Evolutionary conservation across 2,329 filamentous ascomycete genomes (phyloP).

Genomic region (Alternaria panax): DNA sequence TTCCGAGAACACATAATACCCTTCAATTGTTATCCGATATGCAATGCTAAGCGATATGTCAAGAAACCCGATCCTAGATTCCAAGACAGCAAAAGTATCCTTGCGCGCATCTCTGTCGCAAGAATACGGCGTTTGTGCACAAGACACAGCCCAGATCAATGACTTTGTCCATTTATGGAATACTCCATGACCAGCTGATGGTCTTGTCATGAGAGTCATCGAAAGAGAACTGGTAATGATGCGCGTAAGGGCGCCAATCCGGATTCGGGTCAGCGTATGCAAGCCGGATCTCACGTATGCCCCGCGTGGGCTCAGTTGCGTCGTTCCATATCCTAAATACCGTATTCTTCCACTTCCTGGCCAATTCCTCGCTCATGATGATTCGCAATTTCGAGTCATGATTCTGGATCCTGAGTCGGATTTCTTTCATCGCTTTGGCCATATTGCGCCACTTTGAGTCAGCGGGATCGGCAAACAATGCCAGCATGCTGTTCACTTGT

Average conservation of each 20-base stretch:
- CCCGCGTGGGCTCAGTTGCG: not conserved
- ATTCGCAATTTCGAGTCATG: not conserved
- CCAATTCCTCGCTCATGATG: not conserved
- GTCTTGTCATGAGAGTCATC: not conserved
- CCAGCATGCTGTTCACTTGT: not conserved
- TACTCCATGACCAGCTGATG: not conserved
- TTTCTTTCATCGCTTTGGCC: not conserved
- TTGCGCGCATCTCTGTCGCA: not conserved
- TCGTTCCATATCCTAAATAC: not conserved
- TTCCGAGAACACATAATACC: not conserved
- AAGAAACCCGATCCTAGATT: not conserved
- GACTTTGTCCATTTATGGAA: not conserved
- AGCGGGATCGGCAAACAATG: not conserved
- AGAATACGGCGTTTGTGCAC: not conserved
- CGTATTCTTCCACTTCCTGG: not conserved
- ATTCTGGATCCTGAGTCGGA: not conserved
- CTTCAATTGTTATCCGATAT: not conserved
- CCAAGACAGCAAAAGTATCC: not conserved
- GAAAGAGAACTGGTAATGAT: not conserved
- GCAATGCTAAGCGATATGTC: not conserved
- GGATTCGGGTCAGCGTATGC: not conserved
- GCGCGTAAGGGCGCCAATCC: not conserved
- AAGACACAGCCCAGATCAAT: too few relatives aligned
- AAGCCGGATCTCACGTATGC: not conserved
- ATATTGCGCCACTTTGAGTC: not conserved